These are phyloP conservation scores for Fallopia convolvulus DNA, from an alignment of 148 eudicot genomes.

Conservation along the genomic window DNA sequence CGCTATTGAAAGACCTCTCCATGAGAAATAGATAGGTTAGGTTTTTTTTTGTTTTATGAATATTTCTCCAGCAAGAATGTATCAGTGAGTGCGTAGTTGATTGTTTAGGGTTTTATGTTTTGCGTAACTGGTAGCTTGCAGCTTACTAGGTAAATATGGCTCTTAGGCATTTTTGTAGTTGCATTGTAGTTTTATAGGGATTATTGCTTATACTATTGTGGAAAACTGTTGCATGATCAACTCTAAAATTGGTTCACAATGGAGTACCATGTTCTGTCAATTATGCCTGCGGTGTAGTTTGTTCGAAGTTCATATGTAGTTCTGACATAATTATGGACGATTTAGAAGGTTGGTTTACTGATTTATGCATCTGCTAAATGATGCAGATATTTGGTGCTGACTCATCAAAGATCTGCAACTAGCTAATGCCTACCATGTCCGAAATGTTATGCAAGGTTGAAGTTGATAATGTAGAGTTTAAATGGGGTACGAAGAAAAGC, in stretches of 20 bases:
- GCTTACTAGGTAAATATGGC: too few species aligned
- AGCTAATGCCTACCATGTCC: conserved; percentile 19
- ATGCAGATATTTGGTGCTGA: neutral
- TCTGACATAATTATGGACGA: neutral
- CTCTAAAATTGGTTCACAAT: neutral
- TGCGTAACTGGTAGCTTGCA: too few species aligned
- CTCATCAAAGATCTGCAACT: neutral
- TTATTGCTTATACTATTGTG: neutral
- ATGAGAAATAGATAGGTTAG: too few species aligned
- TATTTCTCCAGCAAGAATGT: too few species aligned
- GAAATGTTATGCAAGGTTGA: conserved; percentile 15
- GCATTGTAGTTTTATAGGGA: neutral
- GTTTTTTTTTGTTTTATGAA: too few species aligned
- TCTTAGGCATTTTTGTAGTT: neutral
- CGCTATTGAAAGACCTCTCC: too few species aligned
- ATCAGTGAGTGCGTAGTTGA: too few species aligned
- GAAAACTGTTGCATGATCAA: neutral
- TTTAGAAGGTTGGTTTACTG: neutral
- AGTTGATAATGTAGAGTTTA: conserved; percentile 32
- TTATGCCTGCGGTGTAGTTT: neutral
- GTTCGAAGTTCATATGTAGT: neutral
- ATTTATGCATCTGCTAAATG: neutral
- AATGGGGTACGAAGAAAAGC: conserved; percentile 60
- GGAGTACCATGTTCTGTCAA: neutral
- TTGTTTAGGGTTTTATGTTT: too few species aligned